Percentiles rank a stretch among this genome's conserved stretches.
These are phyloP conservation scores for Akebia trifoliata DNA, from an alignment of 164 flowering plant species.

Conservation along the genomic window DNA sequence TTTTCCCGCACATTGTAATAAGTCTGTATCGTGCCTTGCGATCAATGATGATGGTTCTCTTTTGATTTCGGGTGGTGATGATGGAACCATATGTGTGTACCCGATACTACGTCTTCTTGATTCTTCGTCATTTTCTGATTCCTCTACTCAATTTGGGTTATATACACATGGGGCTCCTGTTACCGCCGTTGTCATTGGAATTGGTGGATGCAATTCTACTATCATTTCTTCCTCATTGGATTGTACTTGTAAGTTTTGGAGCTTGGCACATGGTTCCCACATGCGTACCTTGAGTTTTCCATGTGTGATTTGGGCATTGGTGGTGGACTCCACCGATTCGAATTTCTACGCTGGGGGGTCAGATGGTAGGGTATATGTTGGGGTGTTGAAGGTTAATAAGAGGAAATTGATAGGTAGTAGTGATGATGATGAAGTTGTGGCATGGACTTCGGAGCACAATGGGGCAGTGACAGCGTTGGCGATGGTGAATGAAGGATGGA, in stretches of 20 bases:
- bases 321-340: slow-evolving; percentile 17
- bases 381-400: slow-evolving; percentile 15
- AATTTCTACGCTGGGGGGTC: slow-evolving; percentile 43
- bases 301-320: slow-evolving; percentile 27
- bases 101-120: slow-evolving; percentile 22
- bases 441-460: slow-evolving; percentile 24
- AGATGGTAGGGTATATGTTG: slow-evolving; percentile 41
- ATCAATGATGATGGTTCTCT: slow-evolving; percentile 24
- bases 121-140: not conserved
- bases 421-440: slow-evolving; percentile 3
- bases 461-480: slow-evolving; percentile 25
- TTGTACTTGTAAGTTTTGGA: slow-evolving; percentile 45
- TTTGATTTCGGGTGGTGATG: slow-evolving; percentile 25
- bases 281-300: slow-evolving; percentile 28
- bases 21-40: slow-evolving; percentile 27
- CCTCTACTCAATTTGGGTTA: not conserved
- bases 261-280: slow-evolving; percentile 23
- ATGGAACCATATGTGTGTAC: slow-evolving; percentile 19
- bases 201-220: slow-evolving; percentile 17
- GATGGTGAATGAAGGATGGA: slow-evolving; percentile 15
- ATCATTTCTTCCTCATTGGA: slow-evolving; percentile 40
- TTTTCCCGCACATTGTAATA: slow-evolving; percentile 29
- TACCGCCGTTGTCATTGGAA: slow-evolving; percentile 25
- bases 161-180: slow-evolving; percentile 33
- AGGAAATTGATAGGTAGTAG: not conserved